phyloP scores from a whole-genome alignment of 1,139 yeast species.

The Pichia sp. region DNA sequence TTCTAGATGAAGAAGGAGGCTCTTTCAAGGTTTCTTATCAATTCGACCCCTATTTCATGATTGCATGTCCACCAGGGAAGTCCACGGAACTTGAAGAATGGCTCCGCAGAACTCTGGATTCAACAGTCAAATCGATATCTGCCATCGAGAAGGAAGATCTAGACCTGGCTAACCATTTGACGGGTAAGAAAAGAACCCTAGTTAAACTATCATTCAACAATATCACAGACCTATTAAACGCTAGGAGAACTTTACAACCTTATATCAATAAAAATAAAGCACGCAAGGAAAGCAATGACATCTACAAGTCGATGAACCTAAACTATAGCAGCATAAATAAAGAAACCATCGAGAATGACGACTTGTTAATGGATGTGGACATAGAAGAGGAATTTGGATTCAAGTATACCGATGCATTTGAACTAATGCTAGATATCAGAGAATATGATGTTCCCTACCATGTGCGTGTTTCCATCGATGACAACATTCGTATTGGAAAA shows the following conservation, averaged over 20 bases:
- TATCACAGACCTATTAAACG: conserved; percentile 66
- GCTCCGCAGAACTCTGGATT: conserved; percentile 63
- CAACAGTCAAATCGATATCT: conserved; percentile 51
- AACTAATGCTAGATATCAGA: conserved; percentile 69
- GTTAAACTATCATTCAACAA: conserved; percentile 72
- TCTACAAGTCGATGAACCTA: conserved; percentile 55
- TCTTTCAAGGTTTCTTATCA: conserved; percentile 80
- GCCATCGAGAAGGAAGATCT: conserved; percentile 73
- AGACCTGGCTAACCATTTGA: conserved; percentile 74
- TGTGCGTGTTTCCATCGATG: conserved; percentile 90
- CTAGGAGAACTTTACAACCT: conserved; percentile 66
- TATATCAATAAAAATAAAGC: conserved; percentile 64
- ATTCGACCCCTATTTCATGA: conserved; percentile 82
- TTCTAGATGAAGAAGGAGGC: conserved; percentile 97
- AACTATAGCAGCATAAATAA: conserved; percentile 32
- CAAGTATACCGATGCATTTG: conserved; percentile 49
- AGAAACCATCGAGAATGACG: conserved; percentile 24
- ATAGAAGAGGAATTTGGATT: conserved; percentile 21
- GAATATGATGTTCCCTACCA: conserved; percentile 98
- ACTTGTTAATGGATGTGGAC: conserved; percentile 26
- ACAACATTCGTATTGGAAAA: conserved; percentile 82
- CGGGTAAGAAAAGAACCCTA: conserved; percentile 66
- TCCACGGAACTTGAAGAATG: conserved; percentile 88
- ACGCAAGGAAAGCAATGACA: conserved; percentile 62
- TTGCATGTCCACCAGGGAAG: conserved; percentile 60